These are phyloP conservation scores for Sideroxylon spinosum DNA, from an alignment of 179 eudicot species.

Conservation along the genomic window DNA sequence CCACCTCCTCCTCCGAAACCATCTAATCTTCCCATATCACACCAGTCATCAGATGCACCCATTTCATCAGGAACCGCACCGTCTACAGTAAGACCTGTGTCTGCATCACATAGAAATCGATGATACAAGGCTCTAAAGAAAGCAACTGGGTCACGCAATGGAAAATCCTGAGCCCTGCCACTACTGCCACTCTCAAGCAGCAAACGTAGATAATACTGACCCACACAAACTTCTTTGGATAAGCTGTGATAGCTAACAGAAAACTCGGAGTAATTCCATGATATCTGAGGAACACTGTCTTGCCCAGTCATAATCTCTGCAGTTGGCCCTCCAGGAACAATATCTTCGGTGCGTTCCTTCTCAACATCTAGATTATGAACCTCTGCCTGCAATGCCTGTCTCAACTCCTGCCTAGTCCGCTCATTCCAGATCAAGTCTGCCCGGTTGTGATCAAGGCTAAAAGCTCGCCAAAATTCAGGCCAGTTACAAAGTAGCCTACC, in stretches of 20 bases:
- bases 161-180: constrained; percentile 89
- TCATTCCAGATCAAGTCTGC: constrained; percentile 99
- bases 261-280: constrained; percentile 97
- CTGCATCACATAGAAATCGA: constrained; percentile 95
- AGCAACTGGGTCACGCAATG: constrained; percentile 94
- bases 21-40: constrained; percentile 99
- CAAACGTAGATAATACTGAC: constrained; percentile 93
- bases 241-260: constrained; percentile 83
- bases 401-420: constrained; percentile 91
- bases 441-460: constrained; percentile 95
- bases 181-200: constrained; percentile 89
- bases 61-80: constrained; percentile 98
- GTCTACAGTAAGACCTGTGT: constrained; percentile 91
- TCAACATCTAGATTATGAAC: constrained; percentile 94
- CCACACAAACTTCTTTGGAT: constrained; percentile 99
- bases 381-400: constrained; percentile 91
- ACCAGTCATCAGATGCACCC: constrained; percentile 99
- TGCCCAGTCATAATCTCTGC: constrained; percentile 44
- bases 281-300: constrained; percentile 75
- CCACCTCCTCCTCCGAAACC: constrained; percentile 99
- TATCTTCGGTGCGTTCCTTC: constrained; percentile 94
- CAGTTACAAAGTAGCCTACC: constrained; percentile 95
- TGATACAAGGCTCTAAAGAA: constrained; percentile 97
- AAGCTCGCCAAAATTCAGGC: constrained; percentile 98
- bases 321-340: constrained; percentile 64